A percentile compares a stretch with the other conserved stretches of the same genome.
Evolutionary conservation across 2,329 filamentous ascomycete genomes (phyloP).

Genomic region (Alternaria infectoria): DNA sequence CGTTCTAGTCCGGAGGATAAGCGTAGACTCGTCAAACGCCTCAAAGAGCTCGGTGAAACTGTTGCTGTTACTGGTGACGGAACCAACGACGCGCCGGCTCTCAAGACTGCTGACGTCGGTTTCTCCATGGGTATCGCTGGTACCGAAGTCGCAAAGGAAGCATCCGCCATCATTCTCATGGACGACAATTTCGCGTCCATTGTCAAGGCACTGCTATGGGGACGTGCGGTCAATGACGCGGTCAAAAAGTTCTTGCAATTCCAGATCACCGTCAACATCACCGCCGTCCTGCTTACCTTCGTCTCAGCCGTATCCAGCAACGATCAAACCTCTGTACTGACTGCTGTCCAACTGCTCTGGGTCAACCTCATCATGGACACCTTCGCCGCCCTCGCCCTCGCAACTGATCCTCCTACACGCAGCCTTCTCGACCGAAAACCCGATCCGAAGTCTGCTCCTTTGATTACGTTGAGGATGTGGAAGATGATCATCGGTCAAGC

Average conservation of each 20-base stretch:
- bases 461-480: conserved; percentile 91
- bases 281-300: conserved; percentile 85
- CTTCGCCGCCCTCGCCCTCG: conserved; percentile 85
- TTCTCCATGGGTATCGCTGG: conserved; percentile 87
- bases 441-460: conserved; percentile 72
- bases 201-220: conserved; percentile 82
- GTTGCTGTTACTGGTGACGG: conserved; percentile 85
- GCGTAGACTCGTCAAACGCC: conserved; percentile 66
- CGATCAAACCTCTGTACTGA: conserved; percentile 76
- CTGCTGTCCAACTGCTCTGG: conserved; percentile 91
- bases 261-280: conserved; percentile 88
- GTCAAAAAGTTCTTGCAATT: conserved; percentile 59
- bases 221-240: conserved; percentile 55
- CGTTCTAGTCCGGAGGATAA: conserved; percentile 75
- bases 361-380: conserved; percentile 98
- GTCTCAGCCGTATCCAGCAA: conserved; percentile 79
- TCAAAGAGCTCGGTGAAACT: conserved; percentile 73
- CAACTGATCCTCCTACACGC: conserved; percentile 86
- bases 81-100: conserved; percentile 81
- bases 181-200: conserved; percentile 90
- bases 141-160: conserved; percentile 84
- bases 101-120: conserved; percentile 81
- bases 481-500: conserved; percentile 98
- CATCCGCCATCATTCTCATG: conserved; percentile 85
- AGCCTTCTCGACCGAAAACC: conserved; percentile 82